Evolutionary conservation across 2,329 filamentous ascomycete genomes (phyloP).

Genomic region (Pseudonectria foliicola): DNA sequence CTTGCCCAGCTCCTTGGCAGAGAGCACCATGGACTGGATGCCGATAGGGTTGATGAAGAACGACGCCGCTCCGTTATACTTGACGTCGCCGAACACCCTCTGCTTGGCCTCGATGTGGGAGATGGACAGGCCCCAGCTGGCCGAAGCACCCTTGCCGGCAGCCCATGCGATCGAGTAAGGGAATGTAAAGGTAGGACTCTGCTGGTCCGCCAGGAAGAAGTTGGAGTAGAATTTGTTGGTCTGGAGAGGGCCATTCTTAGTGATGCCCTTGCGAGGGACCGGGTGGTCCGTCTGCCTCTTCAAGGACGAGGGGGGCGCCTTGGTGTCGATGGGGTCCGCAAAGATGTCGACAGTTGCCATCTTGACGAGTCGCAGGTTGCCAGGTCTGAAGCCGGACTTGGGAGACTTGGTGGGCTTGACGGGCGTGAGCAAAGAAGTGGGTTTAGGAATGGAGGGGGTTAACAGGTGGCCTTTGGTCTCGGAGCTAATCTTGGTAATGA

Average conservation of each 20-base stretch:
- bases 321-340: conserved; percentile 44
- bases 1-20: conserved; percentile 63
- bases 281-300: conserved; percentile 48
- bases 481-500: conserved; percentile 18
- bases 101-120: conserved; percentile 65
- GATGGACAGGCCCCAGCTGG: conserved; percentile 71
- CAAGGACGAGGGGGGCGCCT: conserved; percentile 43
- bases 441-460: conserved; percentile 28
- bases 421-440: conserved; percentile 27
- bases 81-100: conserved; percentile 57
- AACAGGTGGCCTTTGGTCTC: conserved; percentile 17
- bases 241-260: conserved; percentile 43
- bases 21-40: conserved; percentile 74
- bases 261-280: conserved; percentile 46
- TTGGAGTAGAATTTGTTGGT: conserved; percentile 83
- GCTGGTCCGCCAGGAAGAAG: conserved; percentile 69
- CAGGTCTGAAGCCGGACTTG: conserved; percentile 12
- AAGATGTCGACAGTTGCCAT: conserved; percentile 45
- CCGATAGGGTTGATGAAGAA: conserved; percentile 80
- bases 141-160: conserved; percentile 52
- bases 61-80: conserved; percentile 48
- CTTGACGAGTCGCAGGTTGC: conserved; percentile 6
- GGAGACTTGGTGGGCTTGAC: conserved; percentile 15
- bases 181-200: conserved; percentile 62
- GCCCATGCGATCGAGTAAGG: conserved; percentile 67